phyloP scores from a whole-genome alignment of 2,329 filamentous ascomycete species.

The Aspergillus sp. region DNA sequence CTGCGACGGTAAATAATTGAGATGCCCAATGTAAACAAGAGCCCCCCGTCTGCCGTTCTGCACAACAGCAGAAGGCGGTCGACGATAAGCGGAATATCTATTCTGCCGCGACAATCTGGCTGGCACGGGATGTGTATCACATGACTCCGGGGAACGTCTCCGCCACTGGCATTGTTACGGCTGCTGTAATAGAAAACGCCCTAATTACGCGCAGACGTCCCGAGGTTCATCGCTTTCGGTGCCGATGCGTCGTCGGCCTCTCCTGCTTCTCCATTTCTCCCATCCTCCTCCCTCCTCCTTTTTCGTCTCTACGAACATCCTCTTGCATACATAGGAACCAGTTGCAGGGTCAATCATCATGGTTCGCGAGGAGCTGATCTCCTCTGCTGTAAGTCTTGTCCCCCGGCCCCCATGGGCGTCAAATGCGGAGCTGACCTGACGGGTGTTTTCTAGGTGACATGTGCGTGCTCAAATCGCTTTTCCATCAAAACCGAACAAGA shows the following conservation, averaged over 20 bases:
- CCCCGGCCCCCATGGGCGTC: constrained; percentile 15
- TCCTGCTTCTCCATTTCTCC: constrained; percentile 10
- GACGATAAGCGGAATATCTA: constrained; percentile 19
- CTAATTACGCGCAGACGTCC: constrained; percentile 26
- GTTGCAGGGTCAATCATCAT: constrained; percentile 55
- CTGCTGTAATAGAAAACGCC: background rate
- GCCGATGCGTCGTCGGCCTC: constrained; percentile 22
- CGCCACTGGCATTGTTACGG: constrained; percentile 10
- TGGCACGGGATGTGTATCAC: background rate
- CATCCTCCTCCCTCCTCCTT: constrained; percentile 10
- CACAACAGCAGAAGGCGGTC: constrained; percentile 32
- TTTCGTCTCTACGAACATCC: constrained; percentile 5
- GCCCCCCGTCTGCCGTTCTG: constrained; percentile 19
- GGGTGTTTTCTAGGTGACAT: constrained; percentile 46
- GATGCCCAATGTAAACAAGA: constrained; percentile 37
- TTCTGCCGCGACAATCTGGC: constrained; percentile 8
- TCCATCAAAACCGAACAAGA: background rate
- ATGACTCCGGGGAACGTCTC: constrained; percentile 34
- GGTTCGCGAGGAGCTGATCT: constrained; percentile 90
- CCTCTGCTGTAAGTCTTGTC: constrained; percentile 66
- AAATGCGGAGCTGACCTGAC: constrained; percentile 25
- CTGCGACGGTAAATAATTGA: constrained; percentile 8
- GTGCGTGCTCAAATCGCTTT: constrained; percentile 38
- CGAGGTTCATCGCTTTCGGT: constrained; percentile 36
- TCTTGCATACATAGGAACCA: constrained; percentile 2